These are phyloP conservation scores for Apophysomyces variabilis DNA, from an alignment of 371 early-diverging fungal genomes.

Conservation along the genomic window DNA sequence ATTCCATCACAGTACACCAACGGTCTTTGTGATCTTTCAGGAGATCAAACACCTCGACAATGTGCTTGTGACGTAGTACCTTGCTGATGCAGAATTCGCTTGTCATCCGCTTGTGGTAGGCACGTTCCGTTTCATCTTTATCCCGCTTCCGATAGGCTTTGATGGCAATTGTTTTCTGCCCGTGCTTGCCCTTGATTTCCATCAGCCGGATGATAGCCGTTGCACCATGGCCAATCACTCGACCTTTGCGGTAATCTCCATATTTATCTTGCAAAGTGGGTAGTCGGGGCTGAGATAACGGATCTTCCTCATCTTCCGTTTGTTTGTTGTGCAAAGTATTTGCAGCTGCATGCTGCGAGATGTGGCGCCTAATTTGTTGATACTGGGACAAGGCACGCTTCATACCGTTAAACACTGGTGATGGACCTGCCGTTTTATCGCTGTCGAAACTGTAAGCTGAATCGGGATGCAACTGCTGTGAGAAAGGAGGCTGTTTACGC, in stretches of 20 bases:
- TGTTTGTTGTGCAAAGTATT: not conserved
- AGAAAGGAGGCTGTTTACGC: not conserved
- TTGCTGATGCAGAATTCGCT: constrained; percentile 75
- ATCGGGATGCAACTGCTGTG: constrained; percentile 24
- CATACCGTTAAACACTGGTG: constrained; percentile 27
- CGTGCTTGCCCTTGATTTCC: constrained; percentile 10
- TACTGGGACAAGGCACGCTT: constrained; percentile 28
- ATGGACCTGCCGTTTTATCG: constrained; percentile 14
- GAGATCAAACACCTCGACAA: constrained; percentile 74
- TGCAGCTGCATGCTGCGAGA: constrained; percentile 5
- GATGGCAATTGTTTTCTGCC: constrained; percentile 22
- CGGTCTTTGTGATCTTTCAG: constrained; percentile 55
- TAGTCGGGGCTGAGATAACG: not conserved
- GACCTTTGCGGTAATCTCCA: constrained; percentile 24
- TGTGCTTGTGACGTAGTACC: constrained; percentile 63
- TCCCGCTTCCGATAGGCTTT: constrained; percentile 61
- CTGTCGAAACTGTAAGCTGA: constrained; percentile 16
- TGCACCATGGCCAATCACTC: constrained; percentile 33
- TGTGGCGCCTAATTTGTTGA: constrained; percentile 21
- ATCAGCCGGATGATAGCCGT: constrained; percentile 34
- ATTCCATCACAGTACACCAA: constrained; percentile 69
- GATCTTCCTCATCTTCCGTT: constrained; percentile 6
- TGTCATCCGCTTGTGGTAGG: constrained; percentile 68
- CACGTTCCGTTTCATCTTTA: constrained; percentile 54
- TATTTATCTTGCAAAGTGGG: constrained; percentile 32